A percentile compares a stretch with the other conserved stretches of the same genome.
phyloP scores from a whole-genome alignment of 2,329 filamentous ascomycete genomes.

The Seiridium unicorne region DNA sequence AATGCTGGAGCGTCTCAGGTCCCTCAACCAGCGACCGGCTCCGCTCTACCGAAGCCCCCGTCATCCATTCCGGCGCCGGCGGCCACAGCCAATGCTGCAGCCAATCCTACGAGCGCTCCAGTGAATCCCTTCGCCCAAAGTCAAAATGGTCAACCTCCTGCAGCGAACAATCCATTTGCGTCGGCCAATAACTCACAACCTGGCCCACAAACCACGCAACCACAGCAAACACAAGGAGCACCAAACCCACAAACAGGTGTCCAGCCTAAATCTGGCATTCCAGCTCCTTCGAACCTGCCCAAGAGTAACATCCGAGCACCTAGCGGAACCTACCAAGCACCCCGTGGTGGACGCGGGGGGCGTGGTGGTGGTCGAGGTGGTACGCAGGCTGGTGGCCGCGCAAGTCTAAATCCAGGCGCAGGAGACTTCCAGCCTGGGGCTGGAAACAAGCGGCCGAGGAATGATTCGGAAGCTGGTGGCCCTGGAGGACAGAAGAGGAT shows the following conservation, averaged over 20 bases:
- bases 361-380: conserved; percentile 37
- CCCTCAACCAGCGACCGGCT: conserved; percentile 10
- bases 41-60: conserved; percentile 18
- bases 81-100: neutral
- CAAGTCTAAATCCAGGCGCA: conserved; percentile 46
- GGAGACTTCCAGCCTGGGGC: conserved; percentile 54
- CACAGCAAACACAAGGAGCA: conserved; percentile 15
- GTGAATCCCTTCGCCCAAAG: conserved; percentile 19
- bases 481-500: conserved; percentile 36
- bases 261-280: conserved; percentile 17
- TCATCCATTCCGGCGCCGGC: neutral
- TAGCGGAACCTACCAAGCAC: conserved; percentile 22
- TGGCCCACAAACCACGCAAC: conserved; percentile 11
- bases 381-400: conserved; percentile 30
- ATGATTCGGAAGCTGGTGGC: conserved; percentile 40
- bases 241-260: conserved; percentile 30
- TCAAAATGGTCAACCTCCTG: conserved; percentile 6
- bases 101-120: neutral
- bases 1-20: conserved; percentile 10
- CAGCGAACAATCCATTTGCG: conserved; percentile 7
- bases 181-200: conserved; percentile 4
- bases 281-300: conserved; percentile 19
- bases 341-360: conserved; percentile 30
- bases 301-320: conserved; percentile 19
- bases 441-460: conserved; percentile 53